These are phyloP conservation scores for Chrysoporthe deuterocubensis DNA, from an alignment of 2,329 filamentous ascomycete species.

Conservation along the genomic window DNA sequence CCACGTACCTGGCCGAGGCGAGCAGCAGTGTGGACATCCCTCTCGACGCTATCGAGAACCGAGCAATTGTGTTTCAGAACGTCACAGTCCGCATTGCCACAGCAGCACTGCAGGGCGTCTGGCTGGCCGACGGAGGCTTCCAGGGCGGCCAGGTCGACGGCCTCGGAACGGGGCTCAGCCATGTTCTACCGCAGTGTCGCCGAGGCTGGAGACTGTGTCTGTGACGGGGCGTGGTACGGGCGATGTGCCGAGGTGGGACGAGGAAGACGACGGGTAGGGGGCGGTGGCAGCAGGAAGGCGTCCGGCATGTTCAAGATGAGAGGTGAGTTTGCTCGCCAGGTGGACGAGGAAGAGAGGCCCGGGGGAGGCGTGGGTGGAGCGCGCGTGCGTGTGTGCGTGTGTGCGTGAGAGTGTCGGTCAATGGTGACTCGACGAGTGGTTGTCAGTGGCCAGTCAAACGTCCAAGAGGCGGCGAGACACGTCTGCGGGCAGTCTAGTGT, in stretches of 20 bases:
- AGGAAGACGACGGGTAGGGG: constrained; percentile 11
- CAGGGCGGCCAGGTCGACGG: constrained; percentile 22
- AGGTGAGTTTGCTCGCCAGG: constrained; percentile 3
- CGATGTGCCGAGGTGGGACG: constrained; percentile 13
- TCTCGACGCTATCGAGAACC: constrained; percentile 80
- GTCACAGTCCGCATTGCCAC: constrained; percentile 77
- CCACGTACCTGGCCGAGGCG: constrained; percentile 84
- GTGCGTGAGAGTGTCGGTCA: constrained; percentile 1
- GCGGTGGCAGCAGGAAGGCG: constrained; percentile 20
- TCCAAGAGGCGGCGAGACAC: constrained; percentile 5
- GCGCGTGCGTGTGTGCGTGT: neutral
- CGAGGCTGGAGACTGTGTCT: neutral
- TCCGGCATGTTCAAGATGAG: constrained; percentile 25
- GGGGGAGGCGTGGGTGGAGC: neutral
- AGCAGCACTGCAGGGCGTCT: constrained; percentile 72
- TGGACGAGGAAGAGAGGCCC: neutral
- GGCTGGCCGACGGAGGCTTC: constrained; percentile 32
- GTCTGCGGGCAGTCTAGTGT: neutral
- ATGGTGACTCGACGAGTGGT: constrained; percentile 12
- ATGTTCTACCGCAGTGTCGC: constrained; percentile 14
- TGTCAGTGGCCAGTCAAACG: neutral
- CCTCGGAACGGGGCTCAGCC: constrained; percentile 25
- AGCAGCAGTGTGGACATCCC: constrained; percentile 84
- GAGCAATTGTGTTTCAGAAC: constrained; percentile 81
- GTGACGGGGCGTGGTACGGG: neutral